Conservation (phyloP, 2,329 filamentous ascomycete species). For the Remersonia thermophila region DNA sequence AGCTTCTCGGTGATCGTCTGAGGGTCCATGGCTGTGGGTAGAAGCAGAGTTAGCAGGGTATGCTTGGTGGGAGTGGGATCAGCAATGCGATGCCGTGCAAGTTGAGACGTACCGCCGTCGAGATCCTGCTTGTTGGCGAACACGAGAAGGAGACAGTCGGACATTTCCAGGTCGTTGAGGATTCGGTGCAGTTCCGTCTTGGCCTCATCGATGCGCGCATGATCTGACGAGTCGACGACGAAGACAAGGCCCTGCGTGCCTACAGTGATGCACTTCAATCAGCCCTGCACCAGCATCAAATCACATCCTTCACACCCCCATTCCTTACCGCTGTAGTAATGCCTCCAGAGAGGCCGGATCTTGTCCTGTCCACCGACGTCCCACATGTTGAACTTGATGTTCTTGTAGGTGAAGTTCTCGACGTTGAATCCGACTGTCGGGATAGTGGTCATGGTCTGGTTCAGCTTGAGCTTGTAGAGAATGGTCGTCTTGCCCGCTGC, state of each 20-base stretch:
- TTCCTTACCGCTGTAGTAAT: slow-evolving; percentile 70
- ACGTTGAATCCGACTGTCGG: slow-evolving; percentile 99
- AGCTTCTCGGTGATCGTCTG: slow-evolving; percentile 69
- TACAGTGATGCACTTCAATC: slow-evolving; percentile 23
- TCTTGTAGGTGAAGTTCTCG: slow-evolving; percentile 97
- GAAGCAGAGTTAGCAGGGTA: slow-evolving; percentile 1
- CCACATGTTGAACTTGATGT: slow-evolving; percentile 99
- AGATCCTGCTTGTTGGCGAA: slow-evolving; percentile 99
- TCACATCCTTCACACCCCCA: no score
- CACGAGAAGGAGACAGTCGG: slow-evolving; percentile 83
- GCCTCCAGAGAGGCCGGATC: slow-evolving; percentile 92
- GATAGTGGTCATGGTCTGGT: slow-evolving; percentile 96
- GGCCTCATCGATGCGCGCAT: slow-evolving; percentile 82
- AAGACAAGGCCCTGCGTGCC: slow-evolving; percentile 97
- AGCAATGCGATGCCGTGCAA: no score
- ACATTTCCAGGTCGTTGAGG: slow-evolving; percentile 96
- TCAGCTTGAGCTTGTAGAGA: slow-evolving; percentile 96
- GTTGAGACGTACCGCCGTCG: slow-evolving; percentile 58
- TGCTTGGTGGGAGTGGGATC: not conserved
- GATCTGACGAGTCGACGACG: slow-evolving; percentile 93
- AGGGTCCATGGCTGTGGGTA: slow-evolving; percentile 57
- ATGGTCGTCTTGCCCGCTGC: slow-evolving; percentile 98
- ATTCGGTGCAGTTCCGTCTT: slow-evolving; percentile 90
- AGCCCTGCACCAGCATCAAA: not conserved
- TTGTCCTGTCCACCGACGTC: slow-evolving; percentile 98